Evolutionary conservation across 2,329 filamentous ascomycete genomes (phyloP).

Genomic region (Colletotrichum eremochloae): DNA sequence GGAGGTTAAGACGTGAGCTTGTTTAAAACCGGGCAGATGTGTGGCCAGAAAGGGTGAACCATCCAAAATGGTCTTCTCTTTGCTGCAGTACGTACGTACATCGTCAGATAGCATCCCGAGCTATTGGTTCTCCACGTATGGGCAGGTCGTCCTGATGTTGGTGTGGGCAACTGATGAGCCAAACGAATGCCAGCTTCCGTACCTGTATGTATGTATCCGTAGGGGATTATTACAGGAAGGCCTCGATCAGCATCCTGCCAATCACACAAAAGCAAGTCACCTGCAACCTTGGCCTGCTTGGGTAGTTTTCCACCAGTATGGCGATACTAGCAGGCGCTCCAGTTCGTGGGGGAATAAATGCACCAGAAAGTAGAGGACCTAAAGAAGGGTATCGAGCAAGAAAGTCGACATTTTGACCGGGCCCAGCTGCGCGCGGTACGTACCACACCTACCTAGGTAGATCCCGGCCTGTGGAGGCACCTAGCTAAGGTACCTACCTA

Average conservation of each 20-base stretch:
- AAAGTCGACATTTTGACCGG: background rate
- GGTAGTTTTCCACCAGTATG: too few species aligned
- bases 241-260: background rate
- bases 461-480: too few species aligned
- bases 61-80: constrained; percentile 16
- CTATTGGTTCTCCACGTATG: background rate
- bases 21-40: background rate
- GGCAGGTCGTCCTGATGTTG: background rate
- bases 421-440: background rate
- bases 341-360: background rate
- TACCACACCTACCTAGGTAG: background rate
- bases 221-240: too few species aligned
- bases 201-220: too few species aligned
- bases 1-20: background rate
- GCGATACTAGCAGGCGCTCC: too few species aligned
- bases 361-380: background rate
- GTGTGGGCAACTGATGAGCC: background rate
- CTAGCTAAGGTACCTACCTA: background rate
- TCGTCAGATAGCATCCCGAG: background rate
- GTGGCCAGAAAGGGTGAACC: background rate
- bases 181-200: too few species aligned
- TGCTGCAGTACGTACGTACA: constrained; percentile 3
- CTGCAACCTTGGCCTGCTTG: background rate
- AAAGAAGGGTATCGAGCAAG: too few species aligned
- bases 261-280: background rate